phyloP scores from a whole-genome alignment of 169 alveolate species.

The Sarcocystis neurona region DNA sequence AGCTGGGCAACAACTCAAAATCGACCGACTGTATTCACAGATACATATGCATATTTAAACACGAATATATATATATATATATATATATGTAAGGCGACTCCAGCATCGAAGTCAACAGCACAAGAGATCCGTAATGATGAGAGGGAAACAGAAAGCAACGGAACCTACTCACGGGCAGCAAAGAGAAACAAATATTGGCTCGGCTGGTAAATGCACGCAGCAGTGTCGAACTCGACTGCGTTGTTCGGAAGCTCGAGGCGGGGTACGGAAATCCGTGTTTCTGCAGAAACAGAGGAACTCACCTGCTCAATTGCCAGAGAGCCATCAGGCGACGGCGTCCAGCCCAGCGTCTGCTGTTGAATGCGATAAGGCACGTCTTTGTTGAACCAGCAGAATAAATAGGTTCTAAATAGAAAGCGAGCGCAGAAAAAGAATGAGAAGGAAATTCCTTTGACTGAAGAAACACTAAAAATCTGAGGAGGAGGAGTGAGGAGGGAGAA shows the following conservation, averaged over 20 bases:
- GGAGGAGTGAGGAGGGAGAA: too few species aligned
- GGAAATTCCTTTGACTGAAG: too few species aligned
- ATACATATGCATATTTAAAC: too few species aligned
- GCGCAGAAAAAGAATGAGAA: neutral
- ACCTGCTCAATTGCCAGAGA: slow-evolving; percentile 64
- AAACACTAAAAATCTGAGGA: too few species aligned
- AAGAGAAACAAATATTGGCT: neutral
- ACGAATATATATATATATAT: too few species aligned
- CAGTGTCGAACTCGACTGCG: neutral
- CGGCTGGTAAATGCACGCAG: neutral
- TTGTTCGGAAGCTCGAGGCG: neutral
- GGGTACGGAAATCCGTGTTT: neutral
- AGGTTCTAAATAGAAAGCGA: slow-evolving; percentile 51
- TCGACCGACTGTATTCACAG: too few species aligned
- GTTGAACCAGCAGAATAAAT: slow-evolving; percentile 68
- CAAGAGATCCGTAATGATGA: too few species aligned
- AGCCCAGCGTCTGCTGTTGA: slow-evolving; percentile 67
- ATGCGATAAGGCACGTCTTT: slow-evolving; percentile 68
- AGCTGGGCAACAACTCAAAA: too few species aligned
- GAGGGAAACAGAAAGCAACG: neutral
- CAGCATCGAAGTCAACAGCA: too few species aligned
- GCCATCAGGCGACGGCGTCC: slow-evolving; percentile 64
- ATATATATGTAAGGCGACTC: too few species aligned
- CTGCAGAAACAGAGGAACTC: slow-evolving; percentile 1
- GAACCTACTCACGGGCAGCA: neutral